Evolutionary conservation across 805 yeast species (phyloP).

Genomic region (Kazachstania martiniae): DNA sequence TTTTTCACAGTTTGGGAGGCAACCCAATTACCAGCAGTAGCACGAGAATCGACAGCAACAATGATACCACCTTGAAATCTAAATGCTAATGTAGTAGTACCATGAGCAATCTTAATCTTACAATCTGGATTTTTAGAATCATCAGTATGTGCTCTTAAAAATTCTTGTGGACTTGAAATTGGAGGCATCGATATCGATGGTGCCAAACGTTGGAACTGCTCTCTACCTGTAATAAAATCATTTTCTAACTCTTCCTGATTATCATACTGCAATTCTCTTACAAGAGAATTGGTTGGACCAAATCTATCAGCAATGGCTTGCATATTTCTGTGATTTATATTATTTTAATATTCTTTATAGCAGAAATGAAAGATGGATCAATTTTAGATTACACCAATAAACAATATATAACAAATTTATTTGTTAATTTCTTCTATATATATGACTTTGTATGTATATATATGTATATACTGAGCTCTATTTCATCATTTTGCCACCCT

Average conservation of each 20-base stretch:
- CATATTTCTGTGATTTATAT: conserved; percentile 18
- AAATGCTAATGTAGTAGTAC: conserved; percentile 97
- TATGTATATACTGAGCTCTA: too few species aligned
- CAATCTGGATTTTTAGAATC: conserved; percentile 89
- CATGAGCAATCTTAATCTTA: conserved; percentile 93
- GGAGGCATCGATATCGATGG: conserved; percentile 72
- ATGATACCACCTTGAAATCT: conserved; percentile 90
- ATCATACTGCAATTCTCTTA: conserved; percentile 21
- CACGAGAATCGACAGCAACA: conserved; percentile 97
- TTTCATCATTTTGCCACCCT: too few species aligned
- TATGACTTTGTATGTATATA: too few species aligned
- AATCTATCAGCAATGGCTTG: conserved; percentile 27
- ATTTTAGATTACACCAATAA: too few species aligned
- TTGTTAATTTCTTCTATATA: too few species aligned
- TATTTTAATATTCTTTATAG: too few species aligned
- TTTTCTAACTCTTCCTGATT: conserved; percentile 24
- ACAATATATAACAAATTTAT: too few species aligned
- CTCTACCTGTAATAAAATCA: conserved; percentile 28
- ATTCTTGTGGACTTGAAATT: conserved; percentile 79
- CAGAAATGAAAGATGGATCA: too few species aligned
- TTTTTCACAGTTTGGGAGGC: conserved; percentile 97
- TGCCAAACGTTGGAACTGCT: conserved; percentile 26
- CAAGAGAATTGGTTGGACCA: conserved; percentile 13
- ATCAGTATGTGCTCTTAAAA: conserved; percentile 95
- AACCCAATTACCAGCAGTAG: conserved; percentile 96